phyloP scores from a whole-genome alignment of 176 grass and related monocot species.

The Elymus sibiricus region DNA sequence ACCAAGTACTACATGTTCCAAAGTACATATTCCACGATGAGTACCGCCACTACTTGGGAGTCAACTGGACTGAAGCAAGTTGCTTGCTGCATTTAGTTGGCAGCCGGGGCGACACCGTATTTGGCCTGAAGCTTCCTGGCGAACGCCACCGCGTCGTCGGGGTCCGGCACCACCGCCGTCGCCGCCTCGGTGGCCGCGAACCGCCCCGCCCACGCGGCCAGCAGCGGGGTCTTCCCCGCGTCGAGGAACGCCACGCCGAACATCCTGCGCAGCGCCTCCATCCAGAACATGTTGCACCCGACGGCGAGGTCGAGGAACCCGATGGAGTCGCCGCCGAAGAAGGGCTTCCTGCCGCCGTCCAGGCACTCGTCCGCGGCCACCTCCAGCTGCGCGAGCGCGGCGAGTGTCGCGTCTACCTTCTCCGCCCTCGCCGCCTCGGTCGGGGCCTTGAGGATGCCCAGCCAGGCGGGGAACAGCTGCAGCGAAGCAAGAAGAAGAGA shows the following conservation, averaged over 20 bases:
- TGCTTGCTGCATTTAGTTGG: not conserved
- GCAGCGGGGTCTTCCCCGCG: not conserved
- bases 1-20: no score
- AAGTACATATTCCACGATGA: no score
- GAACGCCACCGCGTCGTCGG: not conserved
- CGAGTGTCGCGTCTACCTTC: not conserved
- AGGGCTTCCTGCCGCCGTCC: not conserved
- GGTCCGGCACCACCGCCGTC: not conserved
- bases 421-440: slow-evolving; percentile 26
- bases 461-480: not conserved
- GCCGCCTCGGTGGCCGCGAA: not conserved
- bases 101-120: not conserved
- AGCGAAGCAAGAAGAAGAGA: not conserved
- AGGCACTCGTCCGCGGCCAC: slow-evolving; percentile 18
- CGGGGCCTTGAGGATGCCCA: not conserved
- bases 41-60: no score
- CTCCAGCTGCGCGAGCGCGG: slow-evolving; percentile 1
- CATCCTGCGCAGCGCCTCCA: not conserved
- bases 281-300: not conserved
- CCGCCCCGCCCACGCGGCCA: not conserved
- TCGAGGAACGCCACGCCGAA: not conserved
- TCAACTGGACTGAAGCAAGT: no score
- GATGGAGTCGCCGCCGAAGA: slow-evolving; percentile 22
- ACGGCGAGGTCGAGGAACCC: slow-evolving; percentile 8
- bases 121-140: not conserved